These are phyloP conservation scores for Oryza longistaminata DNA, from an alignment of 176 grass and related monocot genomes.

Conservation along the genomic window DNA sequence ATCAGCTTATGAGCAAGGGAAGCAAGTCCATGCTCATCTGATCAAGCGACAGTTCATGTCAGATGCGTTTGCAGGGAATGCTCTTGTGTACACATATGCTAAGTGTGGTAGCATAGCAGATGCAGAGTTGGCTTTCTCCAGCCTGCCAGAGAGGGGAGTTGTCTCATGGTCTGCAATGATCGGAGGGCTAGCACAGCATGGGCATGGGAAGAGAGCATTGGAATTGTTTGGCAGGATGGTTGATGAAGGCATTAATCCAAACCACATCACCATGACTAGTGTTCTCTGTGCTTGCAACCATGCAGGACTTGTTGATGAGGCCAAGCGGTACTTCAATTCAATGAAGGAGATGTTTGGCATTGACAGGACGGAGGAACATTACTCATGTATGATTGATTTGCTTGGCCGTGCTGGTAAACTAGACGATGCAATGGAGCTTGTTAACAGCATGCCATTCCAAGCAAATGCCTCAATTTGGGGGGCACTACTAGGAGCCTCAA, in stretches of 20 bases:
- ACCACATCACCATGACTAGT: conserved; percentile 78
- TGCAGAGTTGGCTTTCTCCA: conserved; percentile 66
- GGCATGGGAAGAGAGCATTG: conserved; percentile 70
- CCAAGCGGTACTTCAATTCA: conserved; percentile 66
- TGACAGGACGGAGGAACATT: conserved; percentile 78
- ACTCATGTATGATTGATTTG: conserved; percentile 88
- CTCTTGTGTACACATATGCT: conserved; percentile 90
- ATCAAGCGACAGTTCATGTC: conserved; percentile 66
- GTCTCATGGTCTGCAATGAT: conserved; percentile 99
- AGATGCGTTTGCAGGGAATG: conserved; percentile 78
- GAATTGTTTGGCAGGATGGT: conserved; percentile 72
- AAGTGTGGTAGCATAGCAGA: conserved; percentile 87
- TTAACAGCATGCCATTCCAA: conserved; percentile 75
- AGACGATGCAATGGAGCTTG: conserved; percentile 75
- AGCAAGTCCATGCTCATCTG: conserved; percentile 78
- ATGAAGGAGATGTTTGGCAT: conserved; percentile 79
- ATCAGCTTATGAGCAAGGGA: conserved; percentile 89
- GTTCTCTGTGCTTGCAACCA: conserved; percentile 94
- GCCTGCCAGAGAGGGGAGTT: conserved; percentile 64
- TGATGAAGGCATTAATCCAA: conserved; percentile 61
- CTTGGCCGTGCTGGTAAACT: conserved; percentile 78
- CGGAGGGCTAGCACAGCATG: conserved; percentile 85
- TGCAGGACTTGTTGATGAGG: conserved; percentile 74
- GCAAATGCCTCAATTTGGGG: conserved; percentile 72
- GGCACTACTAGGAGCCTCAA: conserved; percentile 70